A percentile compares a stretch with the other conserved stretches of the same genome.
These are phyloP conservation scores for Hypoxylon sp. DNA, from an alignment of 2,329 filamentous ascomycete species.

Conservation along the genomic window DNA sequence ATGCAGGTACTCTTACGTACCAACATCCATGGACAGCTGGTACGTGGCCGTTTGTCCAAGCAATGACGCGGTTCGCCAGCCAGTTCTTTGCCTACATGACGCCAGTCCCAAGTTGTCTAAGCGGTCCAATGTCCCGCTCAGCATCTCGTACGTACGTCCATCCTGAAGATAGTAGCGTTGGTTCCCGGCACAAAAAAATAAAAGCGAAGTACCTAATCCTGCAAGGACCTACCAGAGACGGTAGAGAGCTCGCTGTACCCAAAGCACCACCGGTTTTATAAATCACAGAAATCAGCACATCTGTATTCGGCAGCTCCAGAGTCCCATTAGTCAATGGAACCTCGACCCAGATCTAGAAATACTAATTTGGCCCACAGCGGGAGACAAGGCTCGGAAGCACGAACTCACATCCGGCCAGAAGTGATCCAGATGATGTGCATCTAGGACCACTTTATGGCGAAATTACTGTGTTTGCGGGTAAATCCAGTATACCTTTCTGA, in stretches of 20 bases:
- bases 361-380: constrained; percentile 57
- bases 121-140: constrained; percentile 31
- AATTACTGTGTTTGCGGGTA: constrained; percentile 51
- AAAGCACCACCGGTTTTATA: constrained; percentile 10
- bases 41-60: constrained; percentile 33
- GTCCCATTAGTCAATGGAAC: constrained; percentile 53
- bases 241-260: constrained; percentile 34
- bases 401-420: constrained; percentile 56
- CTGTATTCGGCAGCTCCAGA: constrained; percentile 51
- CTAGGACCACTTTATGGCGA: constrained; percentile 52
- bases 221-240: constrained; percentile 41
- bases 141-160: constrained; percentile 30
- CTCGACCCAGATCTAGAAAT: constrained; percentile 55
- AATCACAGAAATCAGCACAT: constrained; percentile 36
- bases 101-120: constrained; percentile 43
- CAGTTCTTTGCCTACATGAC: constrained; percentile 39
- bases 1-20: constrained; percentile 43
- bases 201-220: constrained; percentile 17
- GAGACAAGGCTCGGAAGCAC: constrained; percentile 59
- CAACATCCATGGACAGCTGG: constrained; percentile 25
- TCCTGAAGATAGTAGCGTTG: constrained; percentile 35
- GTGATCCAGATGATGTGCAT: constrained; percentile 59
- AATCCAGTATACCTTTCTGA: constrained; percentile 42
- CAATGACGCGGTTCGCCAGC: constrained; percentile 40
- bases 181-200: constrained; percentile 31